phyloP scores from a whole-genome alignment of 2,329 filamentous ascomycete species.

The Diplodia seriata region DNA sequence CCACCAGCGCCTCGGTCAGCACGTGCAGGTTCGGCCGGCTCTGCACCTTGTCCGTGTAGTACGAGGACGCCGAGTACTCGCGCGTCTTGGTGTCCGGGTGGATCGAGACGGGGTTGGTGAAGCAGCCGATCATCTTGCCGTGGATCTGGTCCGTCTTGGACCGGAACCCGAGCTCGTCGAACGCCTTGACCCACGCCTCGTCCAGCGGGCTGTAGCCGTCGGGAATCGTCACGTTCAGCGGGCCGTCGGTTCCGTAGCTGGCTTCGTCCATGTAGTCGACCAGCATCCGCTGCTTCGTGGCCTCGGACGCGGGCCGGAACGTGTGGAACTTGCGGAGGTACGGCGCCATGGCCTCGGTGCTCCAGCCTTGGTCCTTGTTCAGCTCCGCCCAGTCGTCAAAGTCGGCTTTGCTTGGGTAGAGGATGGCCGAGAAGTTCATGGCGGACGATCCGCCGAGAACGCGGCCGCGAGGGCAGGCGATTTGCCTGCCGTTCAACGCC shows the following conservation, averaged over 20 bases:
- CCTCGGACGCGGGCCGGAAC: slow-evolving; percentile 15
- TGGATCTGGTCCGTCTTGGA: slow-evolving; percentile 33
- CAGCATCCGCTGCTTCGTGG: slow-evolving; percentile 37
- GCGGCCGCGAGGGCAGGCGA: slow-evolving; percentile 18
- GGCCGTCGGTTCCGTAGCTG: slow-evolving; percentile 31
- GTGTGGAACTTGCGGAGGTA: slow-evolving; percentile 20
- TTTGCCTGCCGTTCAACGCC: slow-evolving; percentile 28
- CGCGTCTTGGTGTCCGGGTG: slow-evolving; percentile 32
- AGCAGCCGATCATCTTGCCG: slow-evolving; percentile 33
- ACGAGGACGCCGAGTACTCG: slow-evolving; percentile 35
- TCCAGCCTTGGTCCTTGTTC: slow-evolving; percentile 43
- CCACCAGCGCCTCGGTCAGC: slow-evolving; percentile 23
- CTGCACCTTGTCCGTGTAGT: slow-evolving; percentile 35
- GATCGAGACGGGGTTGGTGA: slow-evolving; percentile 30
- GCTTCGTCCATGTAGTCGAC: slow-evolving; percentile 35
- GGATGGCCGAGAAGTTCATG: slow-evolving; percentile 40
- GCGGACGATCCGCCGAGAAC: slow-evolving; percentile 40
- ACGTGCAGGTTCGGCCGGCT: slow-evolving; percentile 38
- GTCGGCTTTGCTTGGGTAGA: slow-evolving; percentile 18
- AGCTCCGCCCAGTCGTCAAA: slow-evolving; percentile 33
- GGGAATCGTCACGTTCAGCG: slow-evolving; percentile 19
- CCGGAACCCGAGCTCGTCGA: slow-evolving; percentile 31
- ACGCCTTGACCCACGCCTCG: slow-evolving; percentile 35
- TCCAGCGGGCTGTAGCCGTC: slow-evolving; percentile 34
- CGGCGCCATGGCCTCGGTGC: slow-evolving; percentile 25